Evolutionary conservation across 1,284 basidiomycete species (phyloP).

Genomic region (Exsudoporus floridanus): DNA sequence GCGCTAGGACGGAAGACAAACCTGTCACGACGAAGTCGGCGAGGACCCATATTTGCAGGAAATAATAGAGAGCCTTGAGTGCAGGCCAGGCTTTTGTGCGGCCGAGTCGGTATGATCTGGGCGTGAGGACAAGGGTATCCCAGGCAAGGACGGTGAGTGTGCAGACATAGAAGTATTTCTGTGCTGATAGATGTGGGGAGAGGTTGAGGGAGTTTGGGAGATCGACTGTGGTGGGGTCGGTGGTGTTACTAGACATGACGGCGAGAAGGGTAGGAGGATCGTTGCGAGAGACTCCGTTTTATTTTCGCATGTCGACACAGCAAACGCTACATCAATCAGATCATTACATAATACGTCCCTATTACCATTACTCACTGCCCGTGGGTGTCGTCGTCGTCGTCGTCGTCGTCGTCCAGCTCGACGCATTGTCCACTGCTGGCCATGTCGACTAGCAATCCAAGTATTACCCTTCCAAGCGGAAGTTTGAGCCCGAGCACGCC

Average conservation of each 20-base stretch:
- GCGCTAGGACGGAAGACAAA: conserved; percentile 34
- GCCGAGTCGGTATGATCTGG: conserved; percentile 69
- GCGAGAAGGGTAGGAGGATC: background rate
- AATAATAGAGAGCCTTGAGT: conserved; percentile 72
- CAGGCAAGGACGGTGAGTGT: conserved; percentile 82
- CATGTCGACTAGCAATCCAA: conserved; percentile 15
- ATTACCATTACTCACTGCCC: background rate
- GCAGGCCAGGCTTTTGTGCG: conserved; percentile 70
- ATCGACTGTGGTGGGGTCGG: conserved; percentile 23
- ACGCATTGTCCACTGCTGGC: background rate
- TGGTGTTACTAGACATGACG: conserved; percentile 17
- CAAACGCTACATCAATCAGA: conserved; percentile 9
- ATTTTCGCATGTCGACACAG: conserved; percentile 6
- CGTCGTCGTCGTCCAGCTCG: background rate
- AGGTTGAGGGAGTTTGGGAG: conserved; percentile 63
- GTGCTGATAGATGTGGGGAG: conserved; percentile 71
- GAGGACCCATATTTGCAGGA: conserved; percentile 73
- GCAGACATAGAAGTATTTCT: conserved; percentile 85
- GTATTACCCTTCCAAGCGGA: background rate
- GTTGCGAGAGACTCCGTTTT: background rate
- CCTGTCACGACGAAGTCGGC: conserved; percentile 73
- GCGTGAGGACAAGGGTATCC: conserved; percentile 80
- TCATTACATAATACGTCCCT: conserved; percentile 23
- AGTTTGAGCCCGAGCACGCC: background rate
- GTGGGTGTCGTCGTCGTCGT: background rate